Percentiles rank a stretch among this genome's conserved stretches.
Conservation (phyloP, 2,329 filamentous ascomycete species). For the Verticillium alfalfae region DNA sequence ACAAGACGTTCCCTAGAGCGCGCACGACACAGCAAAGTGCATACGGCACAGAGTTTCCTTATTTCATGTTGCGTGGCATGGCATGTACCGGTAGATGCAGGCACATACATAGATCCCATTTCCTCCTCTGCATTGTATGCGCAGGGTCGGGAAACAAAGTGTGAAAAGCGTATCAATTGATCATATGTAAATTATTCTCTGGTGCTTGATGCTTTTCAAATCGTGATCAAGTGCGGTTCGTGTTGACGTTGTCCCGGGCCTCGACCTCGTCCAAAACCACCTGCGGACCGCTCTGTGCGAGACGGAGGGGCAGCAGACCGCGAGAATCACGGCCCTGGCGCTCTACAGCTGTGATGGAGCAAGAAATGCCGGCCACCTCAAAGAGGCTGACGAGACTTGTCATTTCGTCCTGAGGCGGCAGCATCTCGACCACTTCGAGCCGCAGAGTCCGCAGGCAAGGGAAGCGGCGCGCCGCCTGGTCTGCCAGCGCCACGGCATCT, state of each 20-base stretch:
- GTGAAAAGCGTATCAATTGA: too few species aligned
- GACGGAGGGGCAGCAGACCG: not conserved
- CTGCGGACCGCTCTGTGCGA: not conserved
- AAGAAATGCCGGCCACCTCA: not conserved
- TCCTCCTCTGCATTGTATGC: too few species aligned
- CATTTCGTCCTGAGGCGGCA: not conserved
- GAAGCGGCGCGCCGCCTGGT: not conserved
- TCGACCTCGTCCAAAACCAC: not conserved
- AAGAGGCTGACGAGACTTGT: not conserved
- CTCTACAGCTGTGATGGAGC: not conserved
- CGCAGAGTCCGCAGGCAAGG: not conserved
- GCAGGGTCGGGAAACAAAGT: too few species aligned
- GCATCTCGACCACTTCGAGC: not conserved
- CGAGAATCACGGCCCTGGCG: not conserved
- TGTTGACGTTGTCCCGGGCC: not conserved
- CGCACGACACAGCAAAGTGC: not conserved
- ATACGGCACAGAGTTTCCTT: not conserved
- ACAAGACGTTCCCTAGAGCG: too few species aligned
- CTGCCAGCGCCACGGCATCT: not conserved
- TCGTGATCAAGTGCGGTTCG: too few species aligned
- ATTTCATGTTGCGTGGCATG: not conserved
- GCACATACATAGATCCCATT: not conserved
- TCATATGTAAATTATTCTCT: too few species aligned
- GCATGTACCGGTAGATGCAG: not conserved
- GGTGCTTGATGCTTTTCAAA: too few species aligned